Conservation (phyloP, 345 rosid species). For the Eucalyptus polybractea region DNA sequence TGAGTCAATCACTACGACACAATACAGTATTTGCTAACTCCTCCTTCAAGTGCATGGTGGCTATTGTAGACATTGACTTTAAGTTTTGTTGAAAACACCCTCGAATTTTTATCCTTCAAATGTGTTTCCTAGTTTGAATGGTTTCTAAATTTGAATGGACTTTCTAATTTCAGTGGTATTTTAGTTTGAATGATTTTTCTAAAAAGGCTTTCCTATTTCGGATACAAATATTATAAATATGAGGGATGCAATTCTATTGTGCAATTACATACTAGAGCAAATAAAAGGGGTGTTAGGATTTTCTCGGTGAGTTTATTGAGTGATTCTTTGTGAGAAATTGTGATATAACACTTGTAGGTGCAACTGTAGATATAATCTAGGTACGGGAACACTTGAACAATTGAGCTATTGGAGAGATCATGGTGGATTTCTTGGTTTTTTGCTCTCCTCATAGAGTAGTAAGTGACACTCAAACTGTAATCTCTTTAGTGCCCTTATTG, state of each 20-base stretch:
- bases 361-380: fast-evolving
- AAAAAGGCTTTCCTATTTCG: background rate
- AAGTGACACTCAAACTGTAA: fast-evolving
- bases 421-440: background rate
- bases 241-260: background rate
- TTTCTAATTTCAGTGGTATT: background rate
- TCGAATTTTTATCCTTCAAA: background rate
- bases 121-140: background rate
- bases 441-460: background rate
- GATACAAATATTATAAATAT: background rate
- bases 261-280: background rate
- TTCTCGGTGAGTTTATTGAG: fast-evolving
- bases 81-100: background rate
- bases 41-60: background rate
- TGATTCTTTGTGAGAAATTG: too few relatives aligned
- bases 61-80: background rate
- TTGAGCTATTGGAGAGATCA: too few relatives aligned
- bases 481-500: fast-evolving
- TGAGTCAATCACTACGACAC: background rate
- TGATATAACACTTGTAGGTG: background rate
- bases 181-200: background rate
- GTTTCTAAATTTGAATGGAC: background rate
- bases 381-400: background rate
- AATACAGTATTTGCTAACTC: background rate
- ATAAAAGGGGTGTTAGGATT: too few relatives aligned